Conservation (phyloP, 2,329 filamentous ascomycete species). For the Hymenoscyphus linearis region DNA sequence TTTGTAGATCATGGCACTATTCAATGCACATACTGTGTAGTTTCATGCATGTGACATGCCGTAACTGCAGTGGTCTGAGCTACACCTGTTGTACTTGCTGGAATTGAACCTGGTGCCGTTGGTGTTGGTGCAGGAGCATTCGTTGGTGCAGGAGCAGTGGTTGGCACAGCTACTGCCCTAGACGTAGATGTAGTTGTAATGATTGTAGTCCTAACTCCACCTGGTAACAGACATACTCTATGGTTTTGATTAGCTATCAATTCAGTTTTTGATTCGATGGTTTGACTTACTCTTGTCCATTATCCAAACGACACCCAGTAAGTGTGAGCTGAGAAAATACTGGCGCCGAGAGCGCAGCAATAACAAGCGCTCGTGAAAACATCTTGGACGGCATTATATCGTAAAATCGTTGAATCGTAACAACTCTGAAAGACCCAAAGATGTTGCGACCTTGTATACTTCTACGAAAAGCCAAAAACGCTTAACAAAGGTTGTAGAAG, state of each 20-base stretch:
- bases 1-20: not conserved
- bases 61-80: constrained; percentile 45
- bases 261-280: not conserved
- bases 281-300: constrained; percentile 27
- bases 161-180: not conserved
- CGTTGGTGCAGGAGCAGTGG: not conserved
- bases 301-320: constrained; percentile 32
- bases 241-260: not conserved
- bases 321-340: constrained; percentile 13
- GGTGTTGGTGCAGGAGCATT: not conserved
- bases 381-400: not conserved
- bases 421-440: not conserved
- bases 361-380: not conserved
- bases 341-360: not conserved
- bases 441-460: too few relatives aligned
- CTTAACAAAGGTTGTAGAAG: too few relatives aligned
- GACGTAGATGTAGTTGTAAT: too few relatives aligned
- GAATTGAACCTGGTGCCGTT: not conserved
- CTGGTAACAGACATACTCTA: constrained; percentile 2
- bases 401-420: not conserved
- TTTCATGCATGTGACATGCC: constrained; percentile 46
- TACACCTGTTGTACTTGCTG: not conserved
- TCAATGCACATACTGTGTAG: constrained; percentile 32
- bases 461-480: too few relatives aligned
- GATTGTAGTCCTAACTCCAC: not conserved